phyloP scores from a whole-genome alignment of 1,284 basidiomycete genomes.

The Taiwanofungus camphoratus region DNA sequence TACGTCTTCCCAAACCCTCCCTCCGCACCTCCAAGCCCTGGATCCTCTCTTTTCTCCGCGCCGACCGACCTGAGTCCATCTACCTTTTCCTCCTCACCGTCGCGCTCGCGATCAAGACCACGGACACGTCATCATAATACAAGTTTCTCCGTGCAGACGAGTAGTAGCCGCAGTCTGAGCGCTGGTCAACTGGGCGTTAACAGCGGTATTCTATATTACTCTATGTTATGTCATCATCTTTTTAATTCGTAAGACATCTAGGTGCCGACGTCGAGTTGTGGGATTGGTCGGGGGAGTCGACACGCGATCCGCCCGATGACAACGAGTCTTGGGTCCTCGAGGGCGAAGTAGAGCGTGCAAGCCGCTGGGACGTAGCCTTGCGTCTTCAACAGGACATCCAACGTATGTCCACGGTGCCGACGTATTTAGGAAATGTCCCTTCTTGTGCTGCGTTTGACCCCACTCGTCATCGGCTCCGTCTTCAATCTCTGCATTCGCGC shows the following conservation, averaged over 20 bases:
- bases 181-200: conserved; percentile 3
- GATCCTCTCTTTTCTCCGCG: conserved; percentile 23
- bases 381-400: not conserved
- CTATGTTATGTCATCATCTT: not conserved
- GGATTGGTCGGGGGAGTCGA: conserved; percentile 21
- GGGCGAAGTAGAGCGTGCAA: conserved; percentile 22
- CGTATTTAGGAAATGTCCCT: too few relatives aligned
- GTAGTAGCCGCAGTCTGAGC: conserved; percentile 2
- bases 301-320: conserved; percentile 11
- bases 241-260: conserved; percentile 8
- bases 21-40: conserved; percentile 23
- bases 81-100: conserved; percentile 9
- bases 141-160: conserved; percentile 4
- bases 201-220: not conserved
- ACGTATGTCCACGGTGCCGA: conserved; percentile 8
- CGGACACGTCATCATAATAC: conserved; percentile 8
- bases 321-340: conserved; percentile 24
- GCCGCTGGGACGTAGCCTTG: conserved; percentile 15
- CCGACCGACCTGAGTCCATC: conserved; percentile 21
- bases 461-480: conserved; percentile 3
- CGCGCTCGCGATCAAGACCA: conserved; percentile 2
- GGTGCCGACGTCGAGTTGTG: conserved; percentile 23
- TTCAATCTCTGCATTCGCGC: conserved; percentile 15
- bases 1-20: conserved; percentile 32
- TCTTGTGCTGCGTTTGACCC: not conserved